Conservation (phyloP, 768 basidiomycete genomes). For the Phlebiopsis gigantea region DNA sequence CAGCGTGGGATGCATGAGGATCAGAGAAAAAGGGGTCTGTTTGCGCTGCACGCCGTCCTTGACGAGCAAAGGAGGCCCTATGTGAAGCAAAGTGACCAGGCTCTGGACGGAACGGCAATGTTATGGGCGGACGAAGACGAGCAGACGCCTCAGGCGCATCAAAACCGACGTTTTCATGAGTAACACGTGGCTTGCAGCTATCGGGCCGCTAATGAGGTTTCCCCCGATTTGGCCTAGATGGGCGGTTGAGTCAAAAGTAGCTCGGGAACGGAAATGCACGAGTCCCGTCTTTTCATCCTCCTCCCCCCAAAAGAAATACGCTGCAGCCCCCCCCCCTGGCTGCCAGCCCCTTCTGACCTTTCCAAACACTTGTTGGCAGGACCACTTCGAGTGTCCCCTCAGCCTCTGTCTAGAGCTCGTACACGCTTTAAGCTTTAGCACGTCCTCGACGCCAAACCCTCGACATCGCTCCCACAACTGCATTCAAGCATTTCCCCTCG, state of each 20-base stretch:
- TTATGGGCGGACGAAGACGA: not conserved
- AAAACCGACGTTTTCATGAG: not conserved
- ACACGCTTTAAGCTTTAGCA: not conserved
- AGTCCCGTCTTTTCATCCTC: conserved; percentile 1
- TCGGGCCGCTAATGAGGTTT: conserved; percentile 1
- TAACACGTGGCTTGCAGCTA: not conserved
- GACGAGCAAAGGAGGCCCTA: not conserved
- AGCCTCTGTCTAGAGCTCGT: not conserved
- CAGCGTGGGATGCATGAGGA: not conserved
- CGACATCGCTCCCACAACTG: not conserved
- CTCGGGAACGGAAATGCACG: conserved; percentile 5
- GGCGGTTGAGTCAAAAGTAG: conserved; percentile 10
- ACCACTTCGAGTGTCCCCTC: not conserved
- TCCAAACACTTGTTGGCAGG: not conserved
- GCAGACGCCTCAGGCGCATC: not conserved
- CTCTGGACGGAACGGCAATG: not conserved
- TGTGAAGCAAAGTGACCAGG: not conserved
- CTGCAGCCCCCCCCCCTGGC: not conserved
- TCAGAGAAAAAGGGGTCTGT: not conserved
- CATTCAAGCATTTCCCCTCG: not conserved
- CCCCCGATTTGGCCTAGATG: not conserved
- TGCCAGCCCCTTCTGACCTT: not conserved
- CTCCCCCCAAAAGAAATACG: not conserved
- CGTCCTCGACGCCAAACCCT: not conserved
- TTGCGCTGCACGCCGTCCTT: not conserved